These are phyloP conservation scores for Athelia sp. DNA, from an alignment of 1,284 basidiomycete genomes.

Conservation along the genomic window DNA sequence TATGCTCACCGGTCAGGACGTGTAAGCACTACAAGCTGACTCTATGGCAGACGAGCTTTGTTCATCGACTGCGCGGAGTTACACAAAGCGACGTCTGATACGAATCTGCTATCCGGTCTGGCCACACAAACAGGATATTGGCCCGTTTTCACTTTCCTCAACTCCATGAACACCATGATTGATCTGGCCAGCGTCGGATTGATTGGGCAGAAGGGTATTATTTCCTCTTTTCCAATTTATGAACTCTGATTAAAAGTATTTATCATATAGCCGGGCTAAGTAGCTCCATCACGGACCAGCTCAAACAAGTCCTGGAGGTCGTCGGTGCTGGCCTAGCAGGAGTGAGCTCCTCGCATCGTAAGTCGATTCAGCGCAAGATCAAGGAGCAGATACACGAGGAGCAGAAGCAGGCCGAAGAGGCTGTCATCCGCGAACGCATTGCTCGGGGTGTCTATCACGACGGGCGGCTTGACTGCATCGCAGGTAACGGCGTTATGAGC, in stretches of 20 bases:
- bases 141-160: slow-evolving; percentile 88
- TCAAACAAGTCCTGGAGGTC: slow-evolving; percentile 83
- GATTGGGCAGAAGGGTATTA: slow-evolving; percentile 89
- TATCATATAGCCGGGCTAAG: slow-evolving; percentile 70
- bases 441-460: slow-evolving; percentile 71
- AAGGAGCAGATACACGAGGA: slow-evolving; percentile 27
- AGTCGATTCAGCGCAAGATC: slow-evolving; percentile 34
- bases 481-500: slow-evolving; percentile 79
- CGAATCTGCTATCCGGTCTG: slow-evolving; percentile 62
- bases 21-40: slow-evolving; percentile 2
- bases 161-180: slow-evolving; percentile 81
- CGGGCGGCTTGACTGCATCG: slow-evolving; percentile 72
- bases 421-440: slow-evolving; percentile 38
- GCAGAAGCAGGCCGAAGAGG: slow-evolving; percentile 26
- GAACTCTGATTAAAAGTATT: slow-evolving; percentile 5
- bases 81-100: slow-evolving; percentile 70
- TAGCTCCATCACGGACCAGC: slow-evolving; percentile 79
- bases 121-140: slow-evolving; percentile 87
- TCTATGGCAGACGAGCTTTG: slow-evolving; percentile 52
- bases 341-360: slow-evolving; percentile 52
- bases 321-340: slow-evolving; percentile 69
- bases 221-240: no score
- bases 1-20: slow-evolving; percentile 20
- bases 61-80: slow-evolving; percentile 82
- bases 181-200: slow-evolving; percentile 92